Percentiles rank a stretch among this genome's conserved stretches.
Conservation (phyloP, 2,329 filamentous ascomycete genomes). For the Ophiostoma pallidulum region DNA sequence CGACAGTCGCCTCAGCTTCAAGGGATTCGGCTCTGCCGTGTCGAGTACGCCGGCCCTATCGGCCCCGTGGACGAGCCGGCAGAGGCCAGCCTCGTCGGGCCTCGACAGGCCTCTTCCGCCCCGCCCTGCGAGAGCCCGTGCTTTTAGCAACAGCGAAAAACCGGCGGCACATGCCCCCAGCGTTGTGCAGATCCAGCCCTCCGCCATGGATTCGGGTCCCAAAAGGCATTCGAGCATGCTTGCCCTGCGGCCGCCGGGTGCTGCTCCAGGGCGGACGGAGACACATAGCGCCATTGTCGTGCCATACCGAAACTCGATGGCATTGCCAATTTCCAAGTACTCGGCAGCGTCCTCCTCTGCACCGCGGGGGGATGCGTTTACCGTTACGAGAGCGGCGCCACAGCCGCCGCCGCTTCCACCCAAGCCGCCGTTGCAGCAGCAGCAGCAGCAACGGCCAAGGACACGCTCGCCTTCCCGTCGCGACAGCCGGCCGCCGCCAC, state of each 20-base stretch:
- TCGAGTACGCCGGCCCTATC: constrained; percentile 20
- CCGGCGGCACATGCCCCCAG: too few species aligned
- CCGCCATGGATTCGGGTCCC: constrained; percentile 18
- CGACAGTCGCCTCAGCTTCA: constrained; percentile 1
- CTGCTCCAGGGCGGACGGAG: neutral
- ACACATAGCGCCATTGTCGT: neutral
- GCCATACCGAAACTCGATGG: neutral
- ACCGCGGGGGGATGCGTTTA: neutral
- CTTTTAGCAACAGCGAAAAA: too few species aligned
- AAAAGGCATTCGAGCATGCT: constrained; percentile 8
- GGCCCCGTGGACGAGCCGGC: constrained; percentile 13
- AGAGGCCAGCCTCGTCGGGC: too few species aligned
- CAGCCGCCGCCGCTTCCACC: neutral
- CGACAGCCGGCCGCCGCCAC: neutral
- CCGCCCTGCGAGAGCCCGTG: too few species aligned
- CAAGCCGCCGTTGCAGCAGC: too few species aligned
- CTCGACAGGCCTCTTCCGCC: too few species aligned
- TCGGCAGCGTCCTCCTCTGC: neutral
- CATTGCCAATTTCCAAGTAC: constrained; percentile 7
- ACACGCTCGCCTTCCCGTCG: neutral
- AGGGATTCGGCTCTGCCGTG: constrained; percentile 5
- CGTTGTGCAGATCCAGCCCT: neutral
- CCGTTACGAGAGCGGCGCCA: neutral
- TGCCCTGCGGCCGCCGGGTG: neutral
- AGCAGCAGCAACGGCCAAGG: too few species aligned